Base-by-base conservation (phyloP, 2,329 filamentous ascomycete species). In the Fusarium agapanthi region DNA sequence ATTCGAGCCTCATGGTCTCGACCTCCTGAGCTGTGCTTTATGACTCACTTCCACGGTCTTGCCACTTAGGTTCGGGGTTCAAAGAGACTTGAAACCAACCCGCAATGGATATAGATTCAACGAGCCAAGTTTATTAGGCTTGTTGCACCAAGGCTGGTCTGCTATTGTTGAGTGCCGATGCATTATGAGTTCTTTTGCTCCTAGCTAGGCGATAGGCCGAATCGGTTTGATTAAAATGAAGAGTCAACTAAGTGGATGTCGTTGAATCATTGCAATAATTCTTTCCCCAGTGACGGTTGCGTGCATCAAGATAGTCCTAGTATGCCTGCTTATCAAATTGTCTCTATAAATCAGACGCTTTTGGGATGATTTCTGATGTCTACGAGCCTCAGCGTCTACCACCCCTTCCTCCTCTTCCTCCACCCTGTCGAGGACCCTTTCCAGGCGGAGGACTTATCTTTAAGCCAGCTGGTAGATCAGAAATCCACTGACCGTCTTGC, bases 401-500 rank as follows among this genome's bases (percentile, higher is more conserved):
- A 38, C 73, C 67, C 24, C 70, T 75, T 15, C 80, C 77, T 65
- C 83, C 80, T 67, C 83, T 78, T 69, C 84, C 80, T 65, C 83
- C 79, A 69, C 85, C 76, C 56, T 82, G 79, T 68, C 85, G 73
- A 73, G 84, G 71, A 65, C 84, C 81, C 85, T 89, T 86, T 78
- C 87, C 83, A 78, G 80, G 77, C 26, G 88, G 88, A 41, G 83
- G 76, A 61, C 81, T 82, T 34, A 83, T 83, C 72, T 86, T 86
- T 30, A 93, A 84, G 1, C 83, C 85, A 51, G 86, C 84, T 58
- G 93, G 94, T 75, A 95, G 83, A 78, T 95, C 90, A 15, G 86
- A 88, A 53, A 90, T 82, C 78, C 91, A 86, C 76, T 89, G 83
- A 0, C 95, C 95, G 74, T 92, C 87, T 79, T 88, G 88, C 87